phyloP scores from a whole-genome alignment of 1,284 basidiomycete species.

The Cutaneotrichosporon curvatum region DNA sequence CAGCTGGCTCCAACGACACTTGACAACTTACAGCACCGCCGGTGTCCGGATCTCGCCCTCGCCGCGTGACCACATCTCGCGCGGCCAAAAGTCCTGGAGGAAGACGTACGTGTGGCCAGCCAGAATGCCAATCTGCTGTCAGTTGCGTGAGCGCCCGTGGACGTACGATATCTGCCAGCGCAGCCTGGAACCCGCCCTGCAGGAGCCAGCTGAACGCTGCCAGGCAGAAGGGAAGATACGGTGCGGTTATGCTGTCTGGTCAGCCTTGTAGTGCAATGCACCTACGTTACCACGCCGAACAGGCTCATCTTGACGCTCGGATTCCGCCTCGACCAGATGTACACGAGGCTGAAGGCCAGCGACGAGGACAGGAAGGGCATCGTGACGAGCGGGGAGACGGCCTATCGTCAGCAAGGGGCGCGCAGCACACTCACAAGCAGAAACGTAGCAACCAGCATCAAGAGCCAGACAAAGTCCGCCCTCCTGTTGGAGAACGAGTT shows the following conservation, averaged over 20 bases:
- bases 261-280: slow-evolving; percentile 11
- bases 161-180: slow-evolving; percentile 67
- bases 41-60: slow-evolving; percentile 65
- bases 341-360: slow-evolving; percentile 86
- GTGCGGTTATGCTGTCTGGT: slow-evolving; percentile 69
- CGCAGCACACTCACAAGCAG: no score
- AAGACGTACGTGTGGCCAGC: slow-evolving; percentile 92
- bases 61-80: slow-evolving; percentile 61
- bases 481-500: slow-evolving; percentile 82
- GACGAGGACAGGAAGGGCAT: slow-evolving; percentile 62
- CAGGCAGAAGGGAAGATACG: slow-evolving; percentile 86
- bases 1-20: slow-evolving; percentile 1
- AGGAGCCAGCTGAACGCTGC: slow-evolving; percentile 83
- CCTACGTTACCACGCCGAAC: slow-evolving; percentile 76
- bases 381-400: slow-evolving; percentile 74
- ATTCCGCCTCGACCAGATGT: slow-evolving; percentile 91
- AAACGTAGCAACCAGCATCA: slow-evolving; percentile 70
- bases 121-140: slow-evolving; percentile 59
- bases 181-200: slow-evolving; percentile 76
- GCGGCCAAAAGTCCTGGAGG: slow-evolving; percentile 85
- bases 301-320: slow-evolving; percentile 89
- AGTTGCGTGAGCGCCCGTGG: slow-evolving; percentile 4
- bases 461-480: slow-evolving; percentile 91
- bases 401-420: slow-evolving; percentile 51
- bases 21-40: slow-evolving; percentile 59